Evolutionary conservation across 495 filamentous ascomycete species (phyloP).

Genomic region (Penicillium malachiteum): DNA sequence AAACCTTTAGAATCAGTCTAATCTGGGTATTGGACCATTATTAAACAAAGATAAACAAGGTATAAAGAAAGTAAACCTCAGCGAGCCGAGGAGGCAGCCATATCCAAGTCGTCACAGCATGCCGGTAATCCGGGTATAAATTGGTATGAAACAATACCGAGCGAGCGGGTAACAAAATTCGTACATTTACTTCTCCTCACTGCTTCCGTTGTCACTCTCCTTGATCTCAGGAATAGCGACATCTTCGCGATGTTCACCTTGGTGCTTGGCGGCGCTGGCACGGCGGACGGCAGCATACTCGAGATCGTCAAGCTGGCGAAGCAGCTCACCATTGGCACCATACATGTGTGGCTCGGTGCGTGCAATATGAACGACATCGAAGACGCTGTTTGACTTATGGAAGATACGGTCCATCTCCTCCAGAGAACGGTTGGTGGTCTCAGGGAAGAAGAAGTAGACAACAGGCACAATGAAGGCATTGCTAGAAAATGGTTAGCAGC

Average conservation of each 20-base stretch:
- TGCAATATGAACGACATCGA: conserved; percentile 61
- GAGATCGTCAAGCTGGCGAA: conserved; percentile 38
- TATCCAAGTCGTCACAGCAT: neutral
- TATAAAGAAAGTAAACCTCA: neutral
- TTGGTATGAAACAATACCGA: neutral
- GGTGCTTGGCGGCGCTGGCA: conserved; percentile 27
- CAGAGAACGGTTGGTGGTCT: conserved; percentile 69
- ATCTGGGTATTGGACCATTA: conserved; percentile 14
- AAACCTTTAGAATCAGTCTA: conserved; percentile 5
- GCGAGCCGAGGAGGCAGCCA: neutral
- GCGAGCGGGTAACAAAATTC: neutral
- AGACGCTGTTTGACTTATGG: conserved; percentile 55
- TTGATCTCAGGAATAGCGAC: conserved; percentile 13
- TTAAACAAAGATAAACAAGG: neutral
- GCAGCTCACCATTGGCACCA: conserved; percentile 66
- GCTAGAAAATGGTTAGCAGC: conserved; percentile 29
- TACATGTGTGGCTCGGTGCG: conserved; percentile 63
- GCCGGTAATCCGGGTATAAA: neutral
- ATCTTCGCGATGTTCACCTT: conserved; percentile 25
- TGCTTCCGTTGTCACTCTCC: conserved; percentile 32
- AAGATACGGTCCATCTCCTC: conserved; percentile 81
- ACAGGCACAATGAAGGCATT: conserved; percentile 69
- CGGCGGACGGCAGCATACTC: conserved; percentile 40
- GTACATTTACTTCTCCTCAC: conserved; percentile 23
- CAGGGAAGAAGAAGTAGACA: conserved; percentile 75